A percentile compares a stretch with the other conserved stretches of the same genome.
Conservation (phyloP, 306 rosid genomes). For the Vigna trinervia region DNA sequence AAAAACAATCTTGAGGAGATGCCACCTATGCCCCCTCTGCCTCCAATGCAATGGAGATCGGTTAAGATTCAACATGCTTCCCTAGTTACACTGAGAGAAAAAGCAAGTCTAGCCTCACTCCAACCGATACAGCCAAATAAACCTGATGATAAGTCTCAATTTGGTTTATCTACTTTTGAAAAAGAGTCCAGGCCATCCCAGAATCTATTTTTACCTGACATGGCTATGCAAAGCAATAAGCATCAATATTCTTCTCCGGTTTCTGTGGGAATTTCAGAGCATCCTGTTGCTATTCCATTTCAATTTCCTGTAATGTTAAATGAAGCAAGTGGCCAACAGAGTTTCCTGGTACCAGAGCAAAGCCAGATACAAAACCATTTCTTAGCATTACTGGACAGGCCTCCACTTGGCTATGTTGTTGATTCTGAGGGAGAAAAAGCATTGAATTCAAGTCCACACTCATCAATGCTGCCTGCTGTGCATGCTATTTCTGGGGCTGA, state of each 20-base stretch:
- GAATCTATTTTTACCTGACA: conserved; percentile 54
- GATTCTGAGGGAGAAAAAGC: conserved; percentile 52
- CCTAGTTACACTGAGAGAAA: conserved; percentile 48
- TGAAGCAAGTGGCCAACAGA: conserved; percentile 51
- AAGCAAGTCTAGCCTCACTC: conserved; percentile 44
- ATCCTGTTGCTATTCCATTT: conserved; percentile 49
- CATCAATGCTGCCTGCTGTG: conserved; percentile 45
- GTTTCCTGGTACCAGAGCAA: conserved; percentile 53
- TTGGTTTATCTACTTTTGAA: conserved; percentile 49
- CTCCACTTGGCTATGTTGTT: conserved; percentile 41
- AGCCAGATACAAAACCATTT: conserved; percentile 61
- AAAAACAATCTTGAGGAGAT: conserved; percentile 60
- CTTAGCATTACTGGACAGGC: conserved; percentile 50
- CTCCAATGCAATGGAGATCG: conserved; percentile 97
- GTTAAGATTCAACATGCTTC: conserved; percentile 65
- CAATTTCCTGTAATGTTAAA: conserved; percentile 53
- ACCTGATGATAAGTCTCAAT: conserved; percentile 52
- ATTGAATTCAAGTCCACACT: conserved; percentile 50
- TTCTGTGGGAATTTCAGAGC: conserved; percentile 45
- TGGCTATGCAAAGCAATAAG: conserved; percentile 52
- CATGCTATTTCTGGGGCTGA: conserved; percentile 39
- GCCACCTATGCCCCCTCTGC: conserved; percentile 98
- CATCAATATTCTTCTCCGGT: conserved; percentile 49
- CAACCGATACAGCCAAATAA: conserved; percentile 46
- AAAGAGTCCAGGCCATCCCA: conserved; percentile 45